These are phyloP conservation scores for Macadamia integrifolia DNA, from an alignment of 164 flowering plant species.

Conservation along the genomic window DNA sequence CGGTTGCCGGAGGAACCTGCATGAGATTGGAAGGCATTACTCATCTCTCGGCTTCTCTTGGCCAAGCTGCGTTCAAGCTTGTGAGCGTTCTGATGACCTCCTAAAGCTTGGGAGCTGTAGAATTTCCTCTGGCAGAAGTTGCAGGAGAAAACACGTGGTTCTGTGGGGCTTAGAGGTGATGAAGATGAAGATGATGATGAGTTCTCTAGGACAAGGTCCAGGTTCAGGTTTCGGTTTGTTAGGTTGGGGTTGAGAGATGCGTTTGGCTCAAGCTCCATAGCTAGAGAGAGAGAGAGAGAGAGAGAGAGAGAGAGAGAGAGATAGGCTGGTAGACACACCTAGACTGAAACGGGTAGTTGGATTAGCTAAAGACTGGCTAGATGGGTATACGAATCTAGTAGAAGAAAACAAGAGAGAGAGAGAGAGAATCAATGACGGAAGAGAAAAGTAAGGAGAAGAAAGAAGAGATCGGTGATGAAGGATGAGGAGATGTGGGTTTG, in stretches of 20 bases:
- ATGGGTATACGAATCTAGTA: too few relatives aligned
- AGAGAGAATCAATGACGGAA: neutral
- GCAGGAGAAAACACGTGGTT: slow-evolving; percentile 59
- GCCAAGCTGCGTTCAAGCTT: slow-evolving; percentile 73
- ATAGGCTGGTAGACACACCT: neutral
- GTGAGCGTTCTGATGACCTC: slow-evolving; percentile 94
- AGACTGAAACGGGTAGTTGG: too few relatives aligned
- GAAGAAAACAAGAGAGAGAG: neutral
- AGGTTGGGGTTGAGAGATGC: slow-evolving; percentile 37
- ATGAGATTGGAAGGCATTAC: slow-evolving; percentile 22
- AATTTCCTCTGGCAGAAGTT: slow-evolving; percentile 76
- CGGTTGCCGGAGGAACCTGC: slow-evolving; percentile 10
- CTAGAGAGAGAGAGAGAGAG: slow-evolving; percentile 15
- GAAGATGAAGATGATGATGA: slow-evolving; percentile 33
- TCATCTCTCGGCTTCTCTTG: slow-evolving; percentile 55
- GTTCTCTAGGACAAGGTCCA: slow-evolving; percentile 38
- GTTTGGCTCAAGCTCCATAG: slow-evolving; percentile 44
- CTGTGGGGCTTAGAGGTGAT: slow-evolving; percentile 19
- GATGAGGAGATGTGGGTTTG: neutral
- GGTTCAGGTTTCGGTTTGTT: slow-evolving; percentile 31
- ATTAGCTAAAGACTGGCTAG: too few relatives aligned
- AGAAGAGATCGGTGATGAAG: neutral
- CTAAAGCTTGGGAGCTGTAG: slow-evolving; percentile 81
- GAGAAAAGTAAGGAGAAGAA: neutral
- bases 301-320: neutral